These are phyloP conservation scores for Plasmodium berghei DNA, from an alignment of 169 alveolate genomes.

Conservation along the genomic window DNA sequence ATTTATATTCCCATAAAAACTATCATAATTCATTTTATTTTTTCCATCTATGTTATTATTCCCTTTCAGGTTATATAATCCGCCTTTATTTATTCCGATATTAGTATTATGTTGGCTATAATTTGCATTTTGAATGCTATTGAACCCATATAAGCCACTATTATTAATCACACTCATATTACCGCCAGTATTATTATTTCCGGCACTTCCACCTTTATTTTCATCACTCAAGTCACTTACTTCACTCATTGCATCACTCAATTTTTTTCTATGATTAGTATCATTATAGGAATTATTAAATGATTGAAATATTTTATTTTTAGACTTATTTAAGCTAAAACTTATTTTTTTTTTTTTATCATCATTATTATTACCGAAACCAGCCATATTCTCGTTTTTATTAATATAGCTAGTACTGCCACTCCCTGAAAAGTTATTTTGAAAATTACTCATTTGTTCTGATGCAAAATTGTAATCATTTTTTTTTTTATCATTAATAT, in stretches of 20 bases:
- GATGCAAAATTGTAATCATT: conserved; percentile 2
- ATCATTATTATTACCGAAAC: conserved; percentile 14
- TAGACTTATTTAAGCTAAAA: conserved; percentile 56
- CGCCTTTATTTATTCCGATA: neutral
- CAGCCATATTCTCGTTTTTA: conserved; percentile 2
- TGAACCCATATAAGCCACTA: no score
- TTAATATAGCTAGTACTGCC: neutral
- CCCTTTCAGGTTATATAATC: neutral
- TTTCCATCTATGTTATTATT: neutral
- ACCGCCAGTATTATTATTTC: no score
- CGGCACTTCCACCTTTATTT: neutral
- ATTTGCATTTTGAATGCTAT: no score
- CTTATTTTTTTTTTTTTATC: conserved; percentile 57
- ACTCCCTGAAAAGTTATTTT: neutral
- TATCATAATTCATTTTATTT: neutral
- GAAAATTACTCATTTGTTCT: neutral
- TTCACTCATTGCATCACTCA: conserved; percentile 36
- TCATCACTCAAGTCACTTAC: conserved; percentile 27
- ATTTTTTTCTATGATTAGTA: neutral
- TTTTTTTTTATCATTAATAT: conserved; percentile 25
- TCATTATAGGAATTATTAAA: conserved; percentile 15
- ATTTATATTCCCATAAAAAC: neutral
- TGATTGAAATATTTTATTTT: conserved; percentile 48
- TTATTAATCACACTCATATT: no score
- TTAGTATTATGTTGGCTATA: no score